A percentile compares a stretch with the other conserved stretches of the same genome.
Evolutionary conservation across 2,329 filamentous ascomycete genomes (phyloP).

Genomic region (Chaetoscypha palmicola): DNA sequence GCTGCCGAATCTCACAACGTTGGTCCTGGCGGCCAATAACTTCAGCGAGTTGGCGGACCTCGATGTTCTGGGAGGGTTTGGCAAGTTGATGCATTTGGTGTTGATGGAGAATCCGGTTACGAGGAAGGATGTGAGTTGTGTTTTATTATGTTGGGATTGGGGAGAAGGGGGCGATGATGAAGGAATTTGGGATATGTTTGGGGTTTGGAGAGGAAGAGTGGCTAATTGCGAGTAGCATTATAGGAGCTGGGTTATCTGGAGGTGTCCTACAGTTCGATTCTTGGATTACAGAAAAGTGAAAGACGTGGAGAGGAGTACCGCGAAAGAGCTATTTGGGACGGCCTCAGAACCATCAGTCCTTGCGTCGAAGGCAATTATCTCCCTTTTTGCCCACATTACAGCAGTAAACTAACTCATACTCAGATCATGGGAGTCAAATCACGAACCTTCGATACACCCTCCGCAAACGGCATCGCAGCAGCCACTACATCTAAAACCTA

Average conservation of each 20-base stretch:
- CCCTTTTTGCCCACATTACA: not conserved
- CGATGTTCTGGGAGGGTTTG: conserved; percentile 66
- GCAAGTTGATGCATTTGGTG: conserved; percentile 69
- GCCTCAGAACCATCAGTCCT: conserved; percentile 69
- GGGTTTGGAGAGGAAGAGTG: not conserved
- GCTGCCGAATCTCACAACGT: conserved; percentile 72
- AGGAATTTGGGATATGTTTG: too few relatives aligned
- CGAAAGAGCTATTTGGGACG: conserved; percentile 77
- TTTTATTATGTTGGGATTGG: not conserved
- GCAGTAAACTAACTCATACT: conserved; percentile 1
- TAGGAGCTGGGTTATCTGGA: conserved; percentile 85
- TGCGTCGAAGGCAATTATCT: conserved; percentile 57
- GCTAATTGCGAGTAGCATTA: conserved; percentile 59
- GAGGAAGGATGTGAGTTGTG: conserved; percentile 74
- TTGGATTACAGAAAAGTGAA: conserved; percentile 91
- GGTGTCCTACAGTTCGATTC: conserved; percentile 77
- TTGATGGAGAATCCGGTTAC: conserved; percentile 83
- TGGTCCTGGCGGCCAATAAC: conserved; percentile 79
- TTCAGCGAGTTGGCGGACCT: conserved; percentile 79
- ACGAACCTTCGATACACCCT: conserved; percentile 57
- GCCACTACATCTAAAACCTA: conserved; percentile 56
- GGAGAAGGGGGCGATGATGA: too few relatives aligned
- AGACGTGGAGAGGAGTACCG: conserved; percentile 70
- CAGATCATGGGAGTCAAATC: conserved; percentile 82
- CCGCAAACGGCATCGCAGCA: conserved; percentile 39